Conservation (phyloP, 73 alveolate genomes). For the Paramecium primaurelia region DNA sequence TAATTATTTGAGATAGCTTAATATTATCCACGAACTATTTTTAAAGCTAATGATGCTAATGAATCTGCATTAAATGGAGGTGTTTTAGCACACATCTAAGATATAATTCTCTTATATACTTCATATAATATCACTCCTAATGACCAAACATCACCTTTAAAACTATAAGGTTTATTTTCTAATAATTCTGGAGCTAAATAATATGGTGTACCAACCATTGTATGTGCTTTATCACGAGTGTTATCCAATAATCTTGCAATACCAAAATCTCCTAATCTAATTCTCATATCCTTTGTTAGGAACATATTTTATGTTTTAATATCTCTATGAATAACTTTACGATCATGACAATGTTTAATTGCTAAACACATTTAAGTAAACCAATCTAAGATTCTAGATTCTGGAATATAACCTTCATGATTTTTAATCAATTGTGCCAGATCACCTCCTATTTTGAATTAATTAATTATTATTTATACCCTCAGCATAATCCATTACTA, state of each 20-base stretch:
- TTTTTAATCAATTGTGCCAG: conserved; percentile 64
- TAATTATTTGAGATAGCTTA: conserved; percentile 71
- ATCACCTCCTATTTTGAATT: conserved; percentile 71
- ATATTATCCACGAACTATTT: conserved; percentile 80
- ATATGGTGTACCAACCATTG: conserved; percentile 97
- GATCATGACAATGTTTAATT: conserved; percentile 87
- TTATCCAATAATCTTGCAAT: conserved; percentile 91
- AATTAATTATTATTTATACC: conserved; percentile 68
- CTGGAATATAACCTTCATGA: conserved; percentile 64
- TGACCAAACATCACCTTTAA: conserved; percentile 85
- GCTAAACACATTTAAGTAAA: conserved; percentile 80
- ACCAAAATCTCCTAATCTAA: conserved; percentile 97
- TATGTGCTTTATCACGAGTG: conserved; percentile 83
- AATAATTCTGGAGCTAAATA: conserved; percentile 93
- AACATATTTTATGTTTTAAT: conserved; percentile 90
- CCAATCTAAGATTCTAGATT: conserved; percentile 84
- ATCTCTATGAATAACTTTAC: conserved; percentile 95
- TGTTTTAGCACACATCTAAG: conserved; percentile 76
- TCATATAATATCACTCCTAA: conserved; percentile 86
- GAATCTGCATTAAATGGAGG: conserved; percentile 91
- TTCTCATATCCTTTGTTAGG: conserved; percentile 89
- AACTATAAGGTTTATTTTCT: conserved; percentile 78
- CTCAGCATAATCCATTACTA: conserved; percentile 79
- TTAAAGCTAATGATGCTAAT: conserved; percentile 76
- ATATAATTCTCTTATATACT: background rate